Evolutionary conservation across 2,329 filamentous ascomycete species (phyloP).

Genomic region (Geosmithia putterillii): DNA sequence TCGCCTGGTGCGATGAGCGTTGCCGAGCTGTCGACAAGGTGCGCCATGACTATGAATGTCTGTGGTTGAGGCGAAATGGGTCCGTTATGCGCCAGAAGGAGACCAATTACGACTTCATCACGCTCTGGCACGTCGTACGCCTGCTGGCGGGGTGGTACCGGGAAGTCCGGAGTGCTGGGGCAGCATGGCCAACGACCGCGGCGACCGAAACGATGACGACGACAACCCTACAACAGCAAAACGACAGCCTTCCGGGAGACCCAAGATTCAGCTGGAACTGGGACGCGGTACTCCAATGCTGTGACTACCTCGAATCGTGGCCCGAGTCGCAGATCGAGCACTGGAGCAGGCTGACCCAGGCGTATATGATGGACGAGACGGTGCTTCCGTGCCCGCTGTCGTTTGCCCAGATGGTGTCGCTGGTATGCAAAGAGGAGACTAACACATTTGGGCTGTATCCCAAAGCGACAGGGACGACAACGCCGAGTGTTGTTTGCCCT

Average conservation of each 20-base stretch:
- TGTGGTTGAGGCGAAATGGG: constrained; percentile 10
- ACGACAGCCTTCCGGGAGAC: constrained; percentile 3
- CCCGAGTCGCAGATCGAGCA: constrained; percentile 11
- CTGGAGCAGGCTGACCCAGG: constrained; percentile 11
- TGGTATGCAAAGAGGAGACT: constrained; percentile 16
- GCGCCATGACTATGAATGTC: constrained; percentile 13
- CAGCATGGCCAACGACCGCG: not conserved
- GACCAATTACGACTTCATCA: constrained; percentile 13
- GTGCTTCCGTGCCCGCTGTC: constrained; percentile 6
- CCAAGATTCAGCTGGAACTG: constrained; percentile 10
- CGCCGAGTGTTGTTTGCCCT: too few relatives aligned
- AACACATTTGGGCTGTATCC: constrained; percentile 16
- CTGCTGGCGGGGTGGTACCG: constrained; percentile 11
- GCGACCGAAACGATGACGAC: not conserved
- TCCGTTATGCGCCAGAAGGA: constrained; percentile 7
- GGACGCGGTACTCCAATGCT: constrained; percentile 12
- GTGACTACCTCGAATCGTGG: constrained; percentile 15
- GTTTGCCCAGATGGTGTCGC: constrained; percentile 8
- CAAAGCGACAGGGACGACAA: constrained; percentile 8
- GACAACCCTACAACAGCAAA: not conserved
- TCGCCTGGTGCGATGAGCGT: constrained; percentile 12
- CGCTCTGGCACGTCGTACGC: constrained; percentile 15
- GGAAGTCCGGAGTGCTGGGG: constrained; percentile 4
- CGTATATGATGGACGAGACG: constrained; percentile 9
- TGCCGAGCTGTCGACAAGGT: constrained; percentile 8